Evolutionary conservation across 2,329 filamentous ascomycete species (phyloP).

Genomic region (Trichoderma atroviride): DNA sequence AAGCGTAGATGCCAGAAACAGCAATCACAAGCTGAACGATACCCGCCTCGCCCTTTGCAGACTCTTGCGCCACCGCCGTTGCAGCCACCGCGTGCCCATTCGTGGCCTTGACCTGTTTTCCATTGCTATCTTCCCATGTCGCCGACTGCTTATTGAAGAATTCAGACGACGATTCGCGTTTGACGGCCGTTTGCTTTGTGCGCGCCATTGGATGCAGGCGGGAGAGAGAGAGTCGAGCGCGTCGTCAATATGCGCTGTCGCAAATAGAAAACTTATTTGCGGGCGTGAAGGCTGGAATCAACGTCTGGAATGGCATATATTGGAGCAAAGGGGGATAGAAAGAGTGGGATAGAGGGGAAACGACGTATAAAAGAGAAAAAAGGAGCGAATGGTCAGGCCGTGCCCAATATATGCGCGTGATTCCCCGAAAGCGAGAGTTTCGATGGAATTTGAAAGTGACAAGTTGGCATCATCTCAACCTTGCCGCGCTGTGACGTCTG

Average conservation of each 20-base stretch:
- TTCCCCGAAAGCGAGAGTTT: constrained; percentile 3
- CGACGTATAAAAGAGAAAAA: neutral
- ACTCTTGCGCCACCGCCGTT: constrained; percentile 33
- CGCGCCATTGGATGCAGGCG: constrained; percentile 61
- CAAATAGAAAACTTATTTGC: neutral
- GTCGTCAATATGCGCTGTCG: neutral
- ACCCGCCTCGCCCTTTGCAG: constrained; percentile 57
- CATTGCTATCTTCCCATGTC: constrained; percentile 40
- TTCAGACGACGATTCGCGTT: constrained; percentile 68
- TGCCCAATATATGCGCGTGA: neutral
- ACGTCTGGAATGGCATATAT: neutral
- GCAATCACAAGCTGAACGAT: constrained; percentile 78
- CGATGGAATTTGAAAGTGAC: constrained; percentile 20
- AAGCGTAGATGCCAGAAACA: constrained; percentile 93
- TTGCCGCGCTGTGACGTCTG: constrained; percentile 23
- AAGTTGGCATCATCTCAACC: constrained; percentile 27
- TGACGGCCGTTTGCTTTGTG: constrained; percentile 68
- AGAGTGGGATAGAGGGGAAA: neutral
- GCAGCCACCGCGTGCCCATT: constrained; percentile 36
- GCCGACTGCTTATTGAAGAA: constrained; percentile 57
- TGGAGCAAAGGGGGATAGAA: neutral
- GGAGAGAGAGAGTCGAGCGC: neutral
- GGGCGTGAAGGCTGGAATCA: neutral
- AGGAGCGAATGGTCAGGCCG: neutral
- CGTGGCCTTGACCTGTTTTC: constrained; percentile 33